A percentile compares a stretch with the other conserved stretches of the same genome.
phyloP scores from a whole-genome alignment of 1,284 basidiomycete species.

The Abortiporus biennis region DNA sequence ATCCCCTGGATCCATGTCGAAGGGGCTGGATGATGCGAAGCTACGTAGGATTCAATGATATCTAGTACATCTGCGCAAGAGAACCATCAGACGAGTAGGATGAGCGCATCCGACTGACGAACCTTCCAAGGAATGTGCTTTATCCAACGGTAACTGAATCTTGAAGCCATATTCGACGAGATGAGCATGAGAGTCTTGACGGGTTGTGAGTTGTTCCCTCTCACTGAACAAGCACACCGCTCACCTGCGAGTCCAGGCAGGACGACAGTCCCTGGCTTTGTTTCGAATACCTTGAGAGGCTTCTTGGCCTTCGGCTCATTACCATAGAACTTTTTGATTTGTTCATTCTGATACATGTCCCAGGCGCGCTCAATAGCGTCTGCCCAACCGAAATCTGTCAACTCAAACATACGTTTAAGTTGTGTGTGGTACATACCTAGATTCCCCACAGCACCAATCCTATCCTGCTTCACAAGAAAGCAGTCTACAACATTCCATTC shows the following conservation, averaged over 20 bases:
- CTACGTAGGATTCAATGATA: conserved; percentile 59
- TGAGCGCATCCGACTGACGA: conserved; percentile 6
- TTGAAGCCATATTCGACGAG: conserved; percentile 67
- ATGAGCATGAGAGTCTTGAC: conserved; percentile 76
- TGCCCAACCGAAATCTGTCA: conserved; percentile 11
- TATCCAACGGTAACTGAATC: conserved; percentile 52
- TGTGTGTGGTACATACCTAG: conserved; percentile 35
- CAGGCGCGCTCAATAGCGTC: conserved; percentile 22
- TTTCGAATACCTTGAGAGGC: conserved; percentile 33
- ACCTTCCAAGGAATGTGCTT: conserved; percentile 58
- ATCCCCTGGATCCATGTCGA: conserved; percentile 77
- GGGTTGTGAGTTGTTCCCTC: not conserved
- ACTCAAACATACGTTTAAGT: conserved; percentile 10
- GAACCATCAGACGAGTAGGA: not conserved
- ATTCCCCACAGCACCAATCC: conserved; percentile 51
- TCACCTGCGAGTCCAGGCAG: conserved; percentile 69
- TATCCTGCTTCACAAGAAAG: conserved; percentile 52
- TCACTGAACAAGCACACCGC: conserved; percentile 2
- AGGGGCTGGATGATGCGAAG: conserved; percentile 42
- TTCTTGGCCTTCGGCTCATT: conserved; percentile 25
- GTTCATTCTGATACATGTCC: conserved; percentile 21
- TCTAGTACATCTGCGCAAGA: conserved; percentile 48
- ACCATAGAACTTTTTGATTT: conserved; percentile 25
- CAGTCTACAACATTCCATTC: conserved; percentile 45
- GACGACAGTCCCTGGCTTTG: conserved; percentile 43